Conservation (phyloP, 192 early-diverging fungal species). For the Entomortierella beljakovae region DNA sequence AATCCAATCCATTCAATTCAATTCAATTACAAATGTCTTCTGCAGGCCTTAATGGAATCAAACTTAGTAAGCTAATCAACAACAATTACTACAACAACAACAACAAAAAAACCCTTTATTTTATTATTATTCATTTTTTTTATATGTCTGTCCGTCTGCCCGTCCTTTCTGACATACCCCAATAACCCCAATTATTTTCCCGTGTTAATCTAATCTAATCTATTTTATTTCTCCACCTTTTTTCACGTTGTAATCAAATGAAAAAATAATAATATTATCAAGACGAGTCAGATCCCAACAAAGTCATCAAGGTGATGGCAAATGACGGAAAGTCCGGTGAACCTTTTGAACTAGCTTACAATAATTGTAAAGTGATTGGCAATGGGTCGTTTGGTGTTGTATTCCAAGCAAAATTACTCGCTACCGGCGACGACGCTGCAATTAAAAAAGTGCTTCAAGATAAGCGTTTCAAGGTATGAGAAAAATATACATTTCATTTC, state of each 20-base stretch:
- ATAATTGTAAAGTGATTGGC: conserved; percentile 93
- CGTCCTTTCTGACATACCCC: background rate
- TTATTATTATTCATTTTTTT: background rate
- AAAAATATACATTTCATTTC: background rate
- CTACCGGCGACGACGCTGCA: conserved; percentile 83
- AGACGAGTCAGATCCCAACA: conserved; percentile 69
- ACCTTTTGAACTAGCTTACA: conserved; percentile 89
- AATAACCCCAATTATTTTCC: no score
- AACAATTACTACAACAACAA: background rate
- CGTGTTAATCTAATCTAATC: background rate
- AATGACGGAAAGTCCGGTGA: conserved; percentile 90
- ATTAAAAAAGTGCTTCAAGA: conserved; percentile 99
- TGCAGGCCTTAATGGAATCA: conserved; percentile 43
- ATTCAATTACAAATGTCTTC: conserved; percentile 29
- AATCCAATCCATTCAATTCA: background rate
- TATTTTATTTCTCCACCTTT: background rate
- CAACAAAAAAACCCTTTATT: background rate
- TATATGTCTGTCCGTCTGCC: background rate
- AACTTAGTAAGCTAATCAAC: conserved; percentile 25
- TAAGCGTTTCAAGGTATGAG: conserved; percentile 93
- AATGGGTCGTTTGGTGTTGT: conserved; percentile 99
- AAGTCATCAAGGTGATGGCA: conserved; percentile 81
- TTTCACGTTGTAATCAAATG: background rate
- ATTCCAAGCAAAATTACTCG: conserved; percentile 90
- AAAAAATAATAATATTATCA: no score